phyloP scores from a whole-genome alignment of 495 filamentous ascomycete species.

The Aspergillus biplanus region DNA sequence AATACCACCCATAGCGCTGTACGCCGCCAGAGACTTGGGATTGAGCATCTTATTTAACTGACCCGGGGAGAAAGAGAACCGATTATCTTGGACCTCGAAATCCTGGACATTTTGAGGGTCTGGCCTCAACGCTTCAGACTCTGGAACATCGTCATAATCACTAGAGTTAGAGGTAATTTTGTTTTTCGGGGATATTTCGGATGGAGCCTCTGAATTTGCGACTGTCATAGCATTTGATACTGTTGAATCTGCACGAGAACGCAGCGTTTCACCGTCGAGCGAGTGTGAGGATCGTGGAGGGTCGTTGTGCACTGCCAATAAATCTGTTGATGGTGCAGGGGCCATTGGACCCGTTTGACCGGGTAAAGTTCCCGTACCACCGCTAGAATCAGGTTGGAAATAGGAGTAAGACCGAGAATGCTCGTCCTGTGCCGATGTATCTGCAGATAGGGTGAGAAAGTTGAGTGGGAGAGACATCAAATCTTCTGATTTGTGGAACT shows the following conservation, averaged over 20 bases:
- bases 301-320: slow-evolving; percentile 35
- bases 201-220: slow-evolving; percentile 47
- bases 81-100: slow-evolving; percentile 67
- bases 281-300: slow-evolving; percentile 45
- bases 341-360: slow-evolving; percentile 27
- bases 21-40: slow-evolving; percentile 74
- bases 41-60: slow-evolving; percentile 75
- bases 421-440: background rate
- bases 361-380: slow-evolving; percentile 28
- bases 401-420: background rate
- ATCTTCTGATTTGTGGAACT: background rate
- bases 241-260: slow-evolving; percentile 51
- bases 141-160: slow-evolving; percentile 47
- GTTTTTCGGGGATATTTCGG: slow-evolving; percentile 36
- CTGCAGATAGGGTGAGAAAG: background rate
- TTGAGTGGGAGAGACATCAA: background rate
- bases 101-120: slow-evolving; percentile 67
- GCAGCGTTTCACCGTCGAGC: slow-evolving; percentile 54
- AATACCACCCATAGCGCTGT: slow-evolving; percentile 69
- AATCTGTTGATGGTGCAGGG: slow-evolving; percentile 26
- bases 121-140: slow-evolving; percentile 63
- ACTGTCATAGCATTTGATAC: slow-evolving; percentile 46
- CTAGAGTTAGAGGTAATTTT: slow-evolving; percentile 22
- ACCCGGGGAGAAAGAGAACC: slow-evolving; percentile 72
- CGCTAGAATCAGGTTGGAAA: slow-evolving; percentile 1